Conservation (phyloP, 2,329 filamentous ascomycete genomes). For the Aureobasidium sp. region DNA sequence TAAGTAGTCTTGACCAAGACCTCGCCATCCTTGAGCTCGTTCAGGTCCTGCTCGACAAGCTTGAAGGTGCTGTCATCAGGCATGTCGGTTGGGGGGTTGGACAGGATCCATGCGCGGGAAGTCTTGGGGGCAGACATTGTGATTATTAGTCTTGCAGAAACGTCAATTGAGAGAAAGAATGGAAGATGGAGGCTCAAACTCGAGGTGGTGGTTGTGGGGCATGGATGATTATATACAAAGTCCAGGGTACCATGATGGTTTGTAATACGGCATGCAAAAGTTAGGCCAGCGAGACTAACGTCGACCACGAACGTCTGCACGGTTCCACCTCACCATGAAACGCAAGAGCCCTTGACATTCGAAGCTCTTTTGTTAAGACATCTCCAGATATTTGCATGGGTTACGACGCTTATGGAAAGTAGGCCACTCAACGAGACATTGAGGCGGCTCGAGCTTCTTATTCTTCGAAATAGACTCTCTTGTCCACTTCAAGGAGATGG, state of each 20-base stretch:
- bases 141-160: background rate
- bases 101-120: constrained; percentile 3
- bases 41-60: constrained; percentile 30
- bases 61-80: constrained; percentile 26
- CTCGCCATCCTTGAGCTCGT: constrained; percentile 33
- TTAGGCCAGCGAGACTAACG: background rate
- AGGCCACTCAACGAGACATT: background rate
- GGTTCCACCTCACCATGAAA: background rate
- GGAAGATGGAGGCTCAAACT: background rate
- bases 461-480: constrained; percentile 9
- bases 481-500: background rate
- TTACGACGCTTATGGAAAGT: background rate
- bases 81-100: constrained; percentile 12
- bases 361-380: background rate
- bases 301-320: background rate
- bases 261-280: background rate
- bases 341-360: background rate
- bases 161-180: background rate
- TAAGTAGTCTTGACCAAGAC: constrained; percentile 41
- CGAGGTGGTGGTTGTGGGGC: background rate
- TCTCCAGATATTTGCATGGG: constrained; percentile 12
- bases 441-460: background rate
- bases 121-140: constrained; percentile 9
- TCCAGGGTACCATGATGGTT: background rate
- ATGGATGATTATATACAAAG: background rate